phyloP scores from a whole-genome alignment of 345 rosid species.

The Microcos paniculata region DNA sequence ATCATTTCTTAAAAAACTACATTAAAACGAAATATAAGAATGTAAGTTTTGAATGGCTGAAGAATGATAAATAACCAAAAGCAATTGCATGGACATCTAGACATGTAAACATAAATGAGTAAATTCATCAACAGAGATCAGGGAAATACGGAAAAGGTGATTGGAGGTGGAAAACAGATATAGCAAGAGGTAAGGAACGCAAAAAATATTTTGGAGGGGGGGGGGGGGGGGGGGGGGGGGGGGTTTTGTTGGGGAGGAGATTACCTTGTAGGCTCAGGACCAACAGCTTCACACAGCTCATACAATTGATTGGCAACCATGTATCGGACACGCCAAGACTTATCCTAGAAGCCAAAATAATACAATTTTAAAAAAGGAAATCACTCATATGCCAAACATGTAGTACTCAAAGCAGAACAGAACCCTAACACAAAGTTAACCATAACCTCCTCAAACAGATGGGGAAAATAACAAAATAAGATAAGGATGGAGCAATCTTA shows the following conservation, averaged over 20 bases:
- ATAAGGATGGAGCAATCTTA: background rate
- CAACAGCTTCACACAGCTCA: constrained; percentile 86
- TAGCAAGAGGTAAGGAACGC: background rate
- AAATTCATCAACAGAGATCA: background rate
- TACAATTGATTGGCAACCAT: constrained; percentile 87
- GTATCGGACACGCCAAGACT: constrained; percentile 89
- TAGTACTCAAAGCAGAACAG: background rate
- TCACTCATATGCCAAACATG: background rate
- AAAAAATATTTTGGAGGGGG: too few species aligned
- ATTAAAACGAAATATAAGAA: background rate
- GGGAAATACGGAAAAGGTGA: background rate
- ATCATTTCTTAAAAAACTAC: background rate
- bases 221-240: too few species aligned
- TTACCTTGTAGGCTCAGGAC: constrained; percentile 80
- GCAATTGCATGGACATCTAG: background rate
- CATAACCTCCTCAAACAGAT: background rate
- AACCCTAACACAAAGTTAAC: background rate
- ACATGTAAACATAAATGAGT: background rate
- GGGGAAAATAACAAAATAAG: background rate
- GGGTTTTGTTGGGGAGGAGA: too few species aligned
- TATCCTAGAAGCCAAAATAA: constrained; percentile 46
- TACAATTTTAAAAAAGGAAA: background rate
- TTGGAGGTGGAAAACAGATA: background rate
- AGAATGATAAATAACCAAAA: background rate
- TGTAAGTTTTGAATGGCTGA: background rate